A percentile compares a stretch with the other conserved stretches of the same genome.
These are phyloP conservation scores for Cyberlindnera sargentensis DNA, from an alignment of 805 yeast species.

Conservation along the genomic window DNA sequence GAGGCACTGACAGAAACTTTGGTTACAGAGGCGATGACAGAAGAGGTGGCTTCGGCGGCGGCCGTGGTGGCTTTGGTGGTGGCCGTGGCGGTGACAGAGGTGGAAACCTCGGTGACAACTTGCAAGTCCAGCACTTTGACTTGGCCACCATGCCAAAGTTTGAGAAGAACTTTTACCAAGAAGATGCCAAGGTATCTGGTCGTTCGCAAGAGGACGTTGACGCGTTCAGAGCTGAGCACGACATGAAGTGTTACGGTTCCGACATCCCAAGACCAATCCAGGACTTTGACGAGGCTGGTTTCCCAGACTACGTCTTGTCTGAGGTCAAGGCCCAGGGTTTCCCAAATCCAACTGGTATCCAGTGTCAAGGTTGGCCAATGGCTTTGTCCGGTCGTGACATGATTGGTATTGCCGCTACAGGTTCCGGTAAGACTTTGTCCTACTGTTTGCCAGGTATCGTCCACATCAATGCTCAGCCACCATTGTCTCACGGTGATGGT, in stretches of 20 bases:
- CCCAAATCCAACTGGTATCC: conserved; percentile 91
- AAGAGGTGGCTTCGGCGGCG: conserved; percentile 15
- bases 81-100: conserved; percentile 32
- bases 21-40: conserved; percentile 27
- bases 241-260: conserved; percentile 78
- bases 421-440: conserved; percentile 97
- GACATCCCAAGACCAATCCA: conserved; percentile 94
- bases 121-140: conserved; percentile 79
- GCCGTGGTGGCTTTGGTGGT: conserved; percentile 32
- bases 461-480: conserved; percentile 97
- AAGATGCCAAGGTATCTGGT: conserved; percentile 67
- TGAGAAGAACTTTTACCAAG: conserved; percentile 91
- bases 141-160: conserved; percentile 71
- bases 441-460: conserved; percentile 96
- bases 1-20: conserved; percentile 22
- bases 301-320: conserved; percentile 85
- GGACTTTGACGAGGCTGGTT: conserved; percentile 92
- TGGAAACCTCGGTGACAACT: conserved; percentile 44
- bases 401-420: conserved; percentile 98
- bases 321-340: conserved; percentile 92
- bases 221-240: conserved; percentile 72
- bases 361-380: conserved; percentile 99
- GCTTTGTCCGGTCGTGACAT: conserved; percentile 97
- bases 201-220: conserved; percentile 70
- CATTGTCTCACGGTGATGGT: conserved; percentile 90